These are phyloP conservation scores for Trametes meyenii DNA, from an alignment of 768 basidiomycete genomes.

Conservation along the genomic window DNA sequence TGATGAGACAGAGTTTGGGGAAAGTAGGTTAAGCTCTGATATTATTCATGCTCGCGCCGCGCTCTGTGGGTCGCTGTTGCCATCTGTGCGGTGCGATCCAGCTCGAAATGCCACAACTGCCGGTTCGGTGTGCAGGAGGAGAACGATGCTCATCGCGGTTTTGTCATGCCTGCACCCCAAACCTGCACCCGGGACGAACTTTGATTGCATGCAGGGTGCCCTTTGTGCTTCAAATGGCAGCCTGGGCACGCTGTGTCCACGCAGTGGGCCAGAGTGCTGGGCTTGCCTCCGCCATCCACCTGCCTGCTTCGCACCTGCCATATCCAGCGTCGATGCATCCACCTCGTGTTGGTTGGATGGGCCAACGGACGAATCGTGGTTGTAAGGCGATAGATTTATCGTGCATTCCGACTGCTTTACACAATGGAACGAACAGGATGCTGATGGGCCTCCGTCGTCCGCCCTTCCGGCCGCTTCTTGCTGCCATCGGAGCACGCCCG, in stretches of 20 bases:
- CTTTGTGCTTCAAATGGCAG: conserved; percentile 60
- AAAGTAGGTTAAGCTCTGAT: conserved; percentile 32
- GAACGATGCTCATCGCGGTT: conserved; percentile 19
- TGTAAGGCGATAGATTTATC: conserved; percentile 25
- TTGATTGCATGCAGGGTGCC: conserved; percentile 32
- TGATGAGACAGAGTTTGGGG: conserved; percentile 17
- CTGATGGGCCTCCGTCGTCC: conserved; percentile 17
- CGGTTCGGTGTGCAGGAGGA: conserved; percentile 25
- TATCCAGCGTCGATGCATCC: conserved; percentile 43
- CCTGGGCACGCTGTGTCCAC: conserved; percentile 66
- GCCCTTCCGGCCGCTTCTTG: conserved; percentile 15
- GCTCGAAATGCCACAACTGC: conserved; percentile 33
- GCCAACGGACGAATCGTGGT: conserved; percentile 18
- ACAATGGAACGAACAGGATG: conserved; percentile 22
- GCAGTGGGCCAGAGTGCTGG: conserved; percentile 67
- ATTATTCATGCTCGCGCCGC: conserved; percentile 20
- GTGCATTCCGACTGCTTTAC: conserved; percentile 25
- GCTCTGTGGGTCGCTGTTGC: conserved; percentile 32
- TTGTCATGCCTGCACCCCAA: conserved; percentile 32
- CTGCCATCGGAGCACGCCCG: conserved; percentile 24
- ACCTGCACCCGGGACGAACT: conserved; percentile 29
- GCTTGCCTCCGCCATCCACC: conserved; percentile 52
- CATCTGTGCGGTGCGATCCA: conserved; percentile 30
- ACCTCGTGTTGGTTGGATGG: conserved; percentile 30
- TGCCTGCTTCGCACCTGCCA: conserved; percentile 58